A percentile compares a stretch with the other conserved stretches of the same genome.
Conservation (phyloP, 176 grass and related monocot species). For the Coix lacrymajobi region DNA sequence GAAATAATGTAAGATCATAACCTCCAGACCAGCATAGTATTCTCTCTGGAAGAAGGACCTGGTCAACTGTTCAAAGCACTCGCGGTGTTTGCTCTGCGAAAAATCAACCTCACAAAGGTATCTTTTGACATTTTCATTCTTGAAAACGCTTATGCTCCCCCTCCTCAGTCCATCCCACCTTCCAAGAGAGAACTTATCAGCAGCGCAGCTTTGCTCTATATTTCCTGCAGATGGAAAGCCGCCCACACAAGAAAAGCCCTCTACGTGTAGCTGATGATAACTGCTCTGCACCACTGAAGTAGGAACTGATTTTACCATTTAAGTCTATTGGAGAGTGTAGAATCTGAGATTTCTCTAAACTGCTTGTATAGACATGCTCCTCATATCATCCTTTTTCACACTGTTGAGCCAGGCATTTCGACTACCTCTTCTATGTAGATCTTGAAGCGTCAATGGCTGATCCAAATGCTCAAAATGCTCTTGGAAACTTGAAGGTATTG, state of each 20-base stretch:
- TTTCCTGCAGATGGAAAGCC: conserved; percentile 77
- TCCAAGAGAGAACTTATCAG: not conserved
- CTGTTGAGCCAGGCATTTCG: conserved; percentile 60
- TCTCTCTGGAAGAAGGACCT: conserved; percentile 92
- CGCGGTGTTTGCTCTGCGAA: conserved; percentile 73
- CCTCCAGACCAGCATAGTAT: conserved; percentile 80
- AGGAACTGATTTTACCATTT: not conserved
- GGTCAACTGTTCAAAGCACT: conserved; percentile 82
- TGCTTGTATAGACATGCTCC: not conserved
- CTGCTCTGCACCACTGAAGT: conserved; percentile 54
- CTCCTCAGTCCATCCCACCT: not conserved
- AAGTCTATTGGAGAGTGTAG: not conserved
- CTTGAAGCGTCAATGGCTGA: conserved; percentile 91
- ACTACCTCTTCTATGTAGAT: conserved; percentile 93
- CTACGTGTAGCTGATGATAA: conserved; percentile 65
- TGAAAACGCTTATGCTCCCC: not conserved
- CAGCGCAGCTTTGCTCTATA: not conserved
- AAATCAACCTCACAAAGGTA: conserved; percentile 91
- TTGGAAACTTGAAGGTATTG: conserved; percentile 69
- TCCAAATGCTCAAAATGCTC: conserved; percentile 68
- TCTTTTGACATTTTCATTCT: not conserved
- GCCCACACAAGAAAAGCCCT: conserved; percentile 64
- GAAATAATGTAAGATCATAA: not conserved
- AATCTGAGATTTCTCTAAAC: not conserved
- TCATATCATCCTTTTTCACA: not conserved